Conservation (phyloP, 495 filamentous ascomycete species). For the Umbilicaria muhlenbergii region DNA sequence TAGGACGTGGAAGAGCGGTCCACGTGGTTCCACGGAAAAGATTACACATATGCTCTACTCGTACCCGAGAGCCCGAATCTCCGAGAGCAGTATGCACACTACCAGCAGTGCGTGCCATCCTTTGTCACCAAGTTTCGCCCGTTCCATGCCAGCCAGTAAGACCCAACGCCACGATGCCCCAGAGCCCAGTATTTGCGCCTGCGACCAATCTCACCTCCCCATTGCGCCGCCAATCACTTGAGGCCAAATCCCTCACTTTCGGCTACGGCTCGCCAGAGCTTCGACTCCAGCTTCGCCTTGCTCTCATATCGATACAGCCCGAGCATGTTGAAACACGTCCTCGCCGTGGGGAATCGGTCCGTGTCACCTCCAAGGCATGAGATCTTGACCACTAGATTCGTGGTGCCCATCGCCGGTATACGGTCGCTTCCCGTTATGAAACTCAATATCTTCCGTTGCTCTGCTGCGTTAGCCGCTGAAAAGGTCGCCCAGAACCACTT, state of each 20-base stretch:
- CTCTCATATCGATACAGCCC: slow-evolving; percentile 57
- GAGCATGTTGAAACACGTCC: slow-evolving; percentile 85
- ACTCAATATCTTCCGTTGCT: slow-evolving; percentile 63
- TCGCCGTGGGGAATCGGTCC: slow-evolving; percentile 64
- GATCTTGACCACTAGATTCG: slow-evolving; percentile 54
- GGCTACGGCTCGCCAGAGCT: slow-evolving; percentile 72
- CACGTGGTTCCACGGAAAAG: too few species aligned
- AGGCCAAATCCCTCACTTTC: slow-evolving; percentile 93
- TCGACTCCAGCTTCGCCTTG: slow-evolving; percentile 46
- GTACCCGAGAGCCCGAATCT: too few species aligned
- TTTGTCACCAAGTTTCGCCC: too few species aligned
- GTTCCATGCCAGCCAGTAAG: too few species aligned
- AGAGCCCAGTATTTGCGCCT: slow-evolving; percentile 1
- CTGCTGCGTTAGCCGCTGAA: slow-evolving; percentile 40
- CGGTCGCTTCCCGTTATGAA: slow-evolving; percentile 93
- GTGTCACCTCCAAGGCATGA: slow-evolving; percentile 61
- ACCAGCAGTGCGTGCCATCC: too few species aligned
- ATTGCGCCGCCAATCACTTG: slow-evolving; percentile 34
- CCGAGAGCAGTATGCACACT: too few species aligned
- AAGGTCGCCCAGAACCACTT: slow-evolving; percentile 88
- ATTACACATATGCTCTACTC: too few species aligned
- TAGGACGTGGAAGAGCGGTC: too few species aligned
- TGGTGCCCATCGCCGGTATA: slow-evolving; percentile 82
- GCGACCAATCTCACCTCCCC: not conserved
- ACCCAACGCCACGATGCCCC: too few species aligned